Evolutionary conservation across 1,284 basidiomycete genomes (phyloP), one percentile per base, ranked within the genome.

Genomic region (Stygiomarasmius scandens): DNA sequence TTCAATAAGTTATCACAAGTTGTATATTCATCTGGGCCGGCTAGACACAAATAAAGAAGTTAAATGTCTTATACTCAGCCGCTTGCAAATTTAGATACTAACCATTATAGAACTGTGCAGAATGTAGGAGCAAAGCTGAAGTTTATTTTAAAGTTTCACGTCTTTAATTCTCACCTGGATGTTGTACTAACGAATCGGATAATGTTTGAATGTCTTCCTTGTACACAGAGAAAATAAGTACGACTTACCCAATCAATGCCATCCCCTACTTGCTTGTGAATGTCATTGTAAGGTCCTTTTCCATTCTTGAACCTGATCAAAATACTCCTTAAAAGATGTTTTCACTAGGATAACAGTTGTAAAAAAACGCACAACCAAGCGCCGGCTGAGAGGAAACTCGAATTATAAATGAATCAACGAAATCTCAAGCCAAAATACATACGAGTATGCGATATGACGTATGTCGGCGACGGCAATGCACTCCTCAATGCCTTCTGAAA

Each of bases 191-290:
- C 11, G 11, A 9, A 9, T 41, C n/a, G n/a, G 16, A 16, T 12
- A 16, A 41, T 19, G 38, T 4, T 19, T 16, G n/a, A 5, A 12
- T 5, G 38, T 9, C 16, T 19, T 9, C n/a, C 32, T 34, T 8
- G 32, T 12, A 12, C 38, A 9, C 4, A 4, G n/a, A 19, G 16
- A 41, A 19, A 4, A 9, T 16, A 41, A 5, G 5, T 41, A n/a
- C 4, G 8, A 24, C 38, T 20, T 24, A 55, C 54, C 54, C 54
- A 55, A 34, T 55, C 54, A 23, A 55, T 55, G 5, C 14, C 10
- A 32, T 36, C 22, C 9, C 54, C 54, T 16, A 55, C 54, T 43
- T 55, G n/a, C n/a, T 55, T 11, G 11, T 55, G 47, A 23, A 55
- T 36, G 14, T 55, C 41, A 8, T 32, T 9, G 27, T 55, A 55